phyloP scores from a whole-genome alignment of 495 filamentous ascomycete genomes.

The Aspergillus leporis region DNA sequence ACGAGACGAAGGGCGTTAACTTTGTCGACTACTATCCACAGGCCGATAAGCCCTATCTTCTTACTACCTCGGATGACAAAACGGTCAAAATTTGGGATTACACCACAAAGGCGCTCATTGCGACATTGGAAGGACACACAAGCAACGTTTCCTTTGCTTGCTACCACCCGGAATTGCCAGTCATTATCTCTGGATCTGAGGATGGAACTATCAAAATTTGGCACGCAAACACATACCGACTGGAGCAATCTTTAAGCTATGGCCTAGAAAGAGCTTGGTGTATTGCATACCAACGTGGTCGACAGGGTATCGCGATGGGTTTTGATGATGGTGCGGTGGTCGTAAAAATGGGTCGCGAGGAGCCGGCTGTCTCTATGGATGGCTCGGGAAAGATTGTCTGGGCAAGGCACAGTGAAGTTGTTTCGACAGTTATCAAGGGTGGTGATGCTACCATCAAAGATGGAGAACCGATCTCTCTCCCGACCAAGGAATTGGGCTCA shows the following conservation, averaged over 20 bases:
- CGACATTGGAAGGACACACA: constrained; percentile 94
- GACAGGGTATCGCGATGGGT: constrained; percentile 90
- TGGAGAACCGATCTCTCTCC: constrained; percentile 77
- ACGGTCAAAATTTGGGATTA: constrained; percentile 99
- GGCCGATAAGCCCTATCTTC: constrained; percentile 93
- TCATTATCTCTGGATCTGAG: constrained; percentile 98
- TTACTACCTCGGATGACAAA: constrained; percentile 93
- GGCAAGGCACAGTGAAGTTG: constrained; percentile 90
- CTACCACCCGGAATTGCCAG: constrained; percentile 94
- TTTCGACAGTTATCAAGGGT: constrained; percentile 93
- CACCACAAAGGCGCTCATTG: constrained; percentile 95
- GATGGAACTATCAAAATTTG: constrained; percentile 98
- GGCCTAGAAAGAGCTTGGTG: constrained; percentile 97
- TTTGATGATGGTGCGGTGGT: constrained; percentile 98
- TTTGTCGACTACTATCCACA: constrained; percentile 97
- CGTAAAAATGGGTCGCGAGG: constrained; percentile 95
- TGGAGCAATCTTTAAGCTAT: constrained; percentile 95
- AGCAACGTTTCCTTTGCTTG: constrained; percentile 99
- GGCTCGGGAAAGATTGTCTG: constrained; percentile 92
- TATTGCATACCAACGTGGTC: constrained; percentile 89
- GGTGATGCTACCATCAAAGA: constrained; percentile 83
- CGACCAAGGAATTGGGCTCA: constrained; percentile 90
- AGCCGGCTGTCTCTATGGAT: constrained; percentile 98
- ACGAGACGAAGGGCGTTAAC: constrained; percentile 98
- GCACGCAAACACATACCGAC: constrained; percentile 94